phyloP scores from a whole-genome alignment of 1,284 basidiomycete species.

The Ceratobasidium sp. region DNA sequence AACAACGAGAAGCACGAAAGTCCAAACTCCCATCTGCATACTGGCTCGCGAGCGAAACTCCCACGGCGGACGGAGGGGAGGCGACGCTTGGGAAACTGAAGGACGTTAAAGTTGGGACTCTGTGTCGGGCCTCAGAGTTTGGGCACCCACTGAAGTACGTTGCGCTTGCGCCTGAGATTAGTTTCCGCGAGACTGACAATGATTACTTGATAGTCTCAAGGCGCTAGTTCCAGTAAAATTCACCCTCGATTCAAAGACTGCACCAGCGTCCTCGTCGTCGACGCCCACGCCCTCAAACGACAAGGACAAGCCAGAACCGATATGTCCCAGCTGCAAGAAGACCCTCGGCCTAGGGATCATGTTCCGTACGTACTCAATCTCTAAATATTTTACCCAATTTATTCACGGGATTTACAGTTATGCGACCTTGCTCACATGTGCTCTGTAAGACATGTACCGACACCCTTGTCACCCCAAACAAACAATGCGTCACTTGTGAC shows the following conservation, averaged over 20 bases:
- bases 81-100: constrained; percentile 72
- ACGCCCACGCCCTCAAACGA: constrained; percentile 60
- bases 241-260: constrained; percentile 65
- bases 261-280: constrained; percentile 57
- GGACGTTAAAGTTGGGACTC: constrained; percentile 87
- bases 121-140: constrained; percentile 83
- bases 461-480: constrained; percentile 78
- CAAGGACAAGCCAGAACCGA: constrained; percentile 69
- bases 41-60: constrained; percentile 92
- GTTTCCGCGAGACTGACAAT: constrained; percentile 6
- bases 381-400: not conserved
- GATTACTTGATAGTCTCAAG: constrained; percentile 69
- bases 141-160: constrained; percentile 81
- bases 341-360: constrained; percentile 82
- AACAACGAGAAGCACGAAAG: constrained; percentile 86
- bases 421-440: constrained; percentile 86
- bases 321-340: constrained; percentile 92
- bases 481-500: constrained; percentile 88
- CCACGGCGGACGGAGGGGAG: constrained; percentile 75
- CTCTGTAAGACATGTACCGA: constrained; percentile 89
- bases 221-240: constrained; percentile 82
- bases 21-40: constrained; percentile 89
- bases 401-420: constrained; percentile 61
- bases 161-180: not conserved
- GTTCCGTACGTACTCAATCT: constrained; percentile 68